Conservation (phyloP, 345 rosid species). For the Gossypium ekmanianum region DNA sequence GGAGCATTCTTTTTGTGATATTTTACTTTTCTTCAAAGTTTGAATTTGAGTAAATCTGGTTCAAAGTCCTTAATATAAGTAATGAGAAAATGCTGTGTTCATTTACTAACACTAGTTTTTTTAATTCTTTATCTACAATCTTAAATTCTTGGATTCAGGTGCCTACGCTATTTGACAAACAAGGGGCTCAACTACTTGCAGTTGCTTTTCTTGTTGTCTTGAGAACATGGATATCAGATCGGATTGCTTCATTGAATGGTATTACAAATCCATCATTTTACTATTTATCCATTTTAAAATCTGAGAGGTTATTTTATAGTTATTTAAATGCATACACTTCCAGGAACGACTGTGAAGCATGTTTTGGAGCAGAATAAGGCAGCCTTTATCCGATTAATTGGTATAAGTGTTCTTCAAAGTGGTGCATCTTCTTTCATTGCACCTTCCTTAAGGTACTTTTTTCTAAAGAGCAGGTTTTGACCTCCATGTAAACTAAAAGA, state of each 20-base stretch:
- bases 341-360: constrained; percentile 94
- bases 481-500: background rate
- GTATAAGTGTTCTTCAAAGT: constrained; percentile 89
- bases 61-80: background rate
- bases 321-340: constrained; percentile 20
- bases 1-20: background rate
- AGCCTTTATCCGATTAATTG: constrained; percentile 76
- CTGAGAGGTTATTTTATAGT: constrained; percentile 15
- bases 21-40: background rate
- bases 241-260: constrained; percentile 97
- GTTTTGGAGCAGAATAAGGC: constrained; percentile 95
- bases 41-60: background rate
- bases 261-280: constrained; percentile 12
- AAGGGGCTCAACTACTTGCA: constrained; percentile 83
- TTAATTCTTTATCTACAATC: background rate
- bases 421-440: constrained; percentile 92
- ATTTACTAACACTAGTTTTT: background rate
- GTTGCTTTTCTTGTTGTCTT: constrained; percentile 86
- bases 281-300: constrained; percentile 12
- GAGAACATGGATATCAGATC: constrained; percentile 91
- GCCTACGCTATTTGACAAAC: constrained; percentile 84
- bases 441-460: constrained; percentile 76
- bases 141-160: constrained; percentile 46
- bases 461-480: background rate
- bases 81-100: background rate